Conservation (phyloP, 2,329 filamentous ascomycete genomes). For the Hymenoscyphus linearis region DNA sequence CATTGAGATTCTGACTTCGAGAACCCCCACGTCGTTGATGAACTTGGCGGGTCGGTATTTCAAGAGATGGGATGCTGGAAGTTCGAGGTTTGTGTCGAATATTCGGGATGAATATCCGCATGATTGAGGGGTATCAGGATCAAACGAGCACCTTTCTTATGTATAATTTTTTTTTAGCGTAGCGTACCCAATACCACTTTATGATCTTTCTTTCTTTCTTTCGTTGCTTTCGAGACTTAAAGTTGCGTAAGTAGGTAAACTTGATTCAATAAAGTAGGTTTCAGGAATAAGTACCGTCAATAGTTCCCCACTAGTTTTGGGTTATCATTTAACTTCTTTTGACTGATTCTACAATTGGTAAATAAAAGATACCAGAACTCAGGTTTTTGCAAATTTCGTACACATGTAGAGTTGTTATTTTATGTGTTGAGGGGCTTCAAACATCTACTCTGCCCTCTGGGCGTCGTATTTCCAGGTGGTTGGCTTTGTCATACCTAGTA, state of each 20-base stretch:
- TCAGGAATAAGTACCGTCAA: too few relatives aligned
- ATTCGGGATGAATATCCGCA: constrained; percentile 78
- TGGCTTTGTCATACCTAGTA: too few relatives aligned
- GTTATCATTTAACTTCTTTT: too few relatives aligned
- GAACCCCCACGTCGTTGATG: constrained; percentile 55
- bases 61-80: constrained; percentile 69
- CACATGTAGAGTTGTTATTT: too few relatives aligned
- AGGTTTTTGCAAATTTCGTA: too few relatives aligned
- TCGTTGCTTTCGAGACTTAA: background rate
- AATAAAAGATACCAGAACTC: too few relatives aligned
- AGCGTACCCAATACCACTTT: background rate
- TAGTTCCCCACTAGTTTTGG: background rate
- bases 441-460: too few relatives aligned
- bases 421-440: too few relatives aligned
- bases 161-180: background rate
- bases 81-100: constrained; percentile 76
- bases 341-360: background rate
- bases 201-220: background rate
- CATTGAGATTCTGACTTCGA: constrained; percentile 54
- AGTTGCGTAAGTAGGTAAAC: too few relatives aligned
- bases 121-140: constrained; percentile 47
- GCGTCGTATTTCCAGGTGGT: too few relatives aligned
- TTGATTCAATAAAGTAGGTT: too few relatives aligned
- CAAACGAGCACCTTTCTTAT: too few relatives aligned
- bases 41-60: constrained; percentile 78